Conservation (phyloP, 192 early-diverging fungal species). For the Backusella tuberculispora region DNA sequence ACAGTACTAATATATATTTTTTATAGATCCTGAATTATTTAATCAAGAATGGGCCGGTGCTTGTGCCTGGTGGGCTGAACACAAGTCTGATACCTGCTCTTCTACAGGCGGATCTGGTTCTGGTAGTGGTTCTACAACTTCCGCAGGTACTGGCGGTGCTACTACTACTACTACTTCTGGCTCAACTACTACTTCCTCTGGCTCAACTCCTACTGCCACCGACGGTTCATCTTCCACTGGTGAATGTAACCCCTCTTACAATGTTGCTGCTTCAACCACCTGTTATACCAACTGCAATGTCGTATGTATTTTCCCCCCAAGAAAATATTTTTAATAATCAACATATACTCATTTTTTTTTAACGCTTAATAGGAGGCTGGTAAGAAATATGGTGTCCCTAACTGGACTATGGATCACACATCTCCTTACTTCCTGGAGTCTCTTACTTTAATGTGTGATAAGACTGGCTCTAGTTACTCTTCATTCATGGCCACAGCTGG, state of each 20-base stretch:
- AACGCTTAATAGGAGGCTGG: neutral
- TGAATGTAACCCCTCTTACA: neutral
- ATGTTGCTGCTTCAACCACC: neutral
- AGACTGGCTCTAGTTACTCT: neutral
- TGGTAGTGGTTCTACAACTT: neutral
- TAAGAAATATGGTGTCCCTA: neutral
- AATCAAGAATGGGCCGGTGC: neutral
- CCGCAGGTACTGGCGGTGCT: neutral
- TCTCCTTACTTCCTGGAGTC: neutral
- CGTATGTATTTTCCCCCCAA: neutral
- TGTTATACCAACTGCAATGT: neutral
- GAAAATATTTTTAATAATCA: neutral
- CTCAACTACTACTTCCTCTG: neutral
- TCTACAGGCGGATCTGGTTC: too few relatives aligned
- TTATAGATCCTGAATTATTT: neutral
- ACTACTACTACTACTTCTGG: neutral
- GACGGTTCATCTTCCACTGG: neutral
- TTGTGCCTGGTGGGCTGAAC: slow-evolving; percentile 5
- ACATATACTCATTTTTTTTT: slow-evolving; percentile 1
- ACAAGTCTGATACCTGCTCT: neutral
- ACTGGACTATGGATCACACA: slow-evolving; percentile 7
- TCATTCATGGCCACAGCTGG: slow-evolving; percentile 16
- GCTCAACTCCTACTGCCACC: neutral
- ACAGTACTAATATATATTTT: too few relatives aligned
- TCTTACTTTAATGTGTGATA: slow-evolving; percentile 11